phyloP scores from a whole-genome alignment of 495 filamentous ascomycete species.

The Geopyxis carbonaria region DNA sequence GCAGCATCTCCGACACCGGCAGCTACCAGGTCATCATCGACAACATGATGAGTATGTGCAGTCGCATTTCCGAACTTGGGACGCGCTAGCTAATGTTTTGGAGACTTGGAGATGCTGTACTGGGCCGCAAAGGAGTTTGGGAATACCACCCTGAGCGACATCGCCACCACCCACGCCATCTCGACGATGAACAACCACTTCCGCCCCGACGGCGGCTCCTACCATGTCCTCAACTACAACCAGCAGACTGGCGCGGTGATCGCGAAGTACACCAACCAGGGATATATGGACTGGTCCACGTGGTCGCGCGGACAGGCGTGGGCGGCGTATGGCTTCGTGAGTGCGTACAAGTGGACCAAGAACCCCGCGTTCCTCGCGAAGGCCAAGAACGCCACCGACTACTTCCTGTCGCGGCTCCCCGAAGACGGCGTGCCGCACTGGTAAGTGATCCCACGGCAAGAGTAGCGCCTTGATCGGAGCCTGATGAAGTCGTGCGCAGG shows the following conservation, averaged over 20 bases:
- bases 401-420: constrained; percentile 27
- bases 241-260: constrained; percentile 25
- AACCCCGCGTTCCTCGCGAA: constrained; percentile 26
- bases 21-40: constrained; percentile 33
- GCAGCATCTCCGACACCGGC: constrained; percentile 25
- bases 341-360: constrained; percentile 31
- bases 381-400: constrained; percentile 25
- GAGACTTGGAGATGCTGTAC: constrained; percentile 31
- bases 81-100: not conserved
- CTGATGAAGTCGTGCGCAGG: constrained; percentile 11
- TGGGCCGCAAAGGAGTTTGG: constrained; percentile 27
- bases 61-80: not conserved
- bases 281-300: constrained; percentile 28
- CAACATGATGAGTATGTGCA: constrained; percentile 28
- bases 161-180: constrained; percentile 29
- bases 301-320: constrained; percentile 35
- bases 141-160: constrained; percentile 18
- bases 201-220: constrained; percentile 26
- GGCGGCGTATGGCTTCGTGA: constrained; percentile 32
- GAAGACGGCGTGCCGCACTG: constrained; percentile 22
- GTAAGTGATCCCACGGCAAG: constrained; percentile 2
- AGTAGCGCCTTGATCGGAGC: constrained; percentile 10
- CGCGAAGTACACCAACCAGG: constrained; percentile 28
- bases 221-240: constrained; percentile 30
- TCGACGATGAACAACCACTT: constrained; percentile 23